Evolutionary conservation across 108 stramenopile genomes (phyloP), one percentile per base, ranked within the genome.

Genomic region (Tribonema minus): DNA sequence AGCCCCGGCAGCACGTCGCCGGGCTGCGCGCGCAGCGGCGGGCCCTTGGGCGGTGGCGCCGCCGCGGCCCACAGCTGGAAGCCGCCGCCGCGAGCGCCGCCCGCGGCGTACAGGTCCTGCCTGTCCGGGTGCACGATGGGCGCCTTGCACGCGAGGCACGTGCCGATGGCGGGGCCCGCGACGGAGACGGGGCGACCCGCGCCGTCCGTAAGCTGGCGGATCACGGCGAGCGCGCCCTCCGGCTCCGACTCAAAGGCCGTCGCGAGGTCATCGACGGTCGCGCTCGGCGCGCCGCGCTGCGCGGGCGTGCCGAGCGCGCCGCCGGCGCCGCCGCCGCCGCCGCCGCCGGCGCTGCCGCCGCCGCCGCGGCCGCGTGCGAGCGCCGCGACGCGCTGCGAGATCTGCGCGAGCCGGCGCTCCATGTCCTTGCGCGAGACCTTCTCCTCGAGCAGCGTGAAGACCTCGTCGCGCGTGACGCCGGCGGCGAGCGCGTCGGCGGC

Each of bases 131-230:
- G 74, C 1, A 75, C 62, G 33, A 75, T 66, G 23, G 74, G 74
- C 3, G 74, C 74, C 74, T 75, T 75, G 74, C 74, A 75, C 25
- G 74, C 64, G 1, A 75, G 64, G 54, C 74, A 75, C n/a, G 74
- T 75, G 9, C 74, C 74, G 1, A 75, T 34, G 23, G 64, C 63
- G 46, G 66, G 64, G 29, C 74, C 74, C 15, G 64, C 74, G 4
- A 64, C 64, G 27, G 38, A 41, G 27, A 75, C 64, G 2, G 74
- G 36, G 15, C 41, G 37, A 15, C 74, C 74, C 37, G 66, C 46
- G 37, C 74, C 74, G 26, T 75, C 62, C 1, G 62, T 75, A 33
- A 75, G 74, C 54, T 75, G 74, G 64, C 66, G 64, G 41, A 40
- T 75, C 37, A 75, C 23, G 12, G 64, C 74, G 27, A 75, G 64